These are phyloP conservation scores for Tylopilus sp. DNA, from an alignment of 768 basidiomycete species.

Conservation along the genomic window DNA sequence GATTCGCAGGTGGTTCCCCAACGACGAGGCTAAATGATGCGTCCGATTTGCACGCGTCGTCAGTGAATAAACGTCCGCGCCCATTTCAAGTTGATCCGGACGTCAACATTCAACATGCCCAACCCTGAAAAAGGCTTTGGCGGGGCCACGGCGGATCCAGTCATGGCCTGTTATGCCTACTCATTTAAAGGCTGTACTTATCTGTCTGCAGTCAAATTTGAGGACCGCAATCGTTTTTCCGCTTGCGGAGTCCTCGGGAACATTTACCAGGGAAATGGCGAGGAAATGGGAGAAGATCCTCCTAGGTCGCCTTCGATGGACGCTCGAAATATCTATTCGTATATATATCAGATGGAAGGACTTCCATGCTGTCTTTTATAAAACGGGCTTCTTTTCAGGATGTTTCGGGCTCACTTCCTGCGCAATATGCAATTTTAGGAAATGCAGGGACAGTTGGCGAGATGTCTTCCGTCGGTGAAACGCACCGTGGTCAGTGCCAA, in stretches of 20 bases:
- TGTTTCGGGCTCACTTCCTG: not conserved
- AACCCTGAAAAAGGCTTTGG: slow-evolving; percentile 12
- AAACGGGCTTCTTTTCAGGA: slow-evolving; percentile 10
- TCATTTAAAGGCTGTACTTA: slow-evolving; percentile 9
- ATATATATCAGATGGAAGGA: slow-evolving; percentile 13
- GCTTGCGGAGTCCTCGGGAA: slow-evolving; percentile 20
- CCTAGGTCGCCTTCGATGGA: slow-evolving; percentile 16
- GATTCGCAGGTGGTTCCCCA: not conserved
- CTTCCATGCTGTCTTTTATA: slow-evolving; percentile 17
- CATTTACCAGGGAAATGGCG: slow-evolving; percentile 1
- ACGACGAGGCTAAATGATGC: not conserved
- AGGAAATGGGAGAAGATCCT: slow-evolving; percentile 17
- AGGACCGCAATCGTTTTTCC: not conserved
- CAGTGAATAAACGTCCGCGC: not conserved
- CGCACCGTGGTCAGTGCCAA: not conserved
- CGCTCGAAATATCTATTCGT: slow-evolving; percentile 11
- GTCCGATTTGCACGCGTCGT: not conserved
- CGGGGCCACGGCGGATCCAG: slow-evolving; percentile 13
- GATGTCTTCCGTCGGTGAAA: slow-evolving; percentile 3
- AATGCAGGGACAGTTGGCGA: not conserved
- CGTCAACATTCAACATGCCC: slow-evolving; percentile 1
- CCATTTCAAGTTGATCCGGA: slow-evolving; percentile 11
- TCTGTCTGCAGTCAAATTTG: not conserved
- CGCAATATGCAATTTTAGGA: not conserved
- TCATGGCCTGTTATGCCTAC: not conserved